Evolutionary conservation across 495 filamentous ascomycete genomes (phyloP).

Genomic region (Jackrogersella minutella): DNA sequence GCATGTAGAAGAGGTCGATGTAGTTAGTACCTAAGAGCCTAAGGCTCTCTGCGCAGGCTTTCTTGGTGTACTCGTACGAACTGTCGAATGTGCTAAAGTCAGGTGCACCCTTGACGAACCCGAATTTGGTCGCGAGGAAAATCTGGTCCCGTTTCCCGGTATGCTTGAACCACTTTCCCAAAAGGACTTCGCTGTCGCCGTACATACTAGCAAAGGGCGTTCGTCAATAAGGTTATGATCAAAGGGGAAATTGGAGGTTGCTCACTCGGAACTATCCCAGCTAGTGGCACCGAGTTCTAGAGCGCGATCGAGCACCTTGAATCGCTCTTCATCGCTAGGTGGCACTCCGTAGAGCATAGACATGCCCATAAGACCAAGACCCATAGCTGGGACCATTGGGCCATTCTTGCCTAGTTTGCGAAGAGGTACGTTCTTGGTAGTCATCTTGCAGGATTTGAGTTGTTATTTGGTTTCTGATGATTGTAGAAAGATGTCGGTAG

Average conservation of each 20-base stretch:
- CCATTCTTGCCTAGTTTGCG: slow-evolving; percentile 56
- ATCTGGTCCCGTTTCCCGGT: slow-evolving; percentile 59
- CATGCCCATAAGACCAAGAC: slow-evolving; percentile 58
- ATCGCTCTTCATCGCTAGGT: slow-evolving; percentile 53
- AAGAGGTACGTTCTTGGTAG: background rate
- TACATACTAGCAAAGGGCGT: slow-evolving; percentile 33
- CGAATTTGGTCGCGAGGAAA: slow-evolving; percentile 67
- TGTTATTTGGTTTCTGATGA: no score
- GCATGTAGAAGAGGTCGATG: slow-evolving; percentile 50
- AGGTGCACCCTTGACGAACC: slow-evolving; percentile 11
- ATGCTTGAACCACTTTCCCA: slow-evolving; percentile 62
- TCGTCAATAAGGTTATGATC: background rate
- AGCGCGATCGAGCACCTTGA: slow-evolving; percentile 60
- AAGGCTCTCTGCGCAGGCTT: slow-evolving; percentile 58
- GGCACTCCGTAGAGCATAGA: slow-evolving; percentile 46
- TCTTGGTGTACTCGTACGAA: slow-evolving; percentile 58
- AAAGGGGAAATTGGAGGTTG: background rate
- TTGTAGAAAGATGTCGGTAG: no score
- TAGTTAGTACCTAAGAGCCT: slow-evolving; percentile 53
- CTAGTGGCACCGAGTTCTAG: slow-evolving; percentile 60
- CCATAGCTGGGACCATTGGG: slow-evolving; percentile 56
- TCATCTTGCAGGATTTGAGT: background rate
- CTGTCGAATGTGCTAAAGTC: slow-evolving; percentile 45
- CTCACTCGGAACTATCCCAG: slow-evolving; percentile 56
- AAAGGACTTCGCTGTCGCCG: slow-evolving; percentile 57